phyloP scores from a whole-genome alignment of 2,329 filamentous ascomycete genomes.

The Fusarium pilosicola region DNA sequence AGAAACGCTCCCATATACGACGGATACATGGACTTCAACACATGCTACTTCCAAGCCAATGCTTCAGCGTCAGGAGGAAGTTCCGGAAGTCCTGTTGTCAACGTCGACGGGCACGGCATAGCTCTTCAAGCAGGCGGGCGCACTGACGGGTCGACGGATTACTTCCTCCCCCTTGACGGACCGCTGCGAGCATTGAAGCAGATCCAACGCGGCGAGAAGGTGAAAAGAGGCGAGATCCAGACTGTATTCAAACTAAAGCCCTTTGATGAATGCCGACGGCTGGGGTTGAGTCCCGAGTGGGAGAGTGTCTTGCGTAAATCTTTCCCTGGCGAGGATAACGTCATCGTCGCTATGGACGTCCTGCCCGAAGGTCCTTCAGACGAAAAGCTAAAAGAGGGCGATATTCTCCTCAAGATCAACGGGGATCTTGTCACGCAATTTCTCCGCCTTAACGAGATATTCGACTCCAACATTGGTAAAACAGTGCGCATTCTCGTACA shows the following conservation, averaged over 20 bases:
- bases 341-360: conserved; percentile 95
- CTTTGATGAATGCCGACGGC: conserved; percentile 92
- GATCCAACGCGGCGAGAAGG: conserved; percentile 78
- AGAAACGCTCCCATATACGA: conserved; percentile 98
- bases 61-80: conserved; percentile 95
- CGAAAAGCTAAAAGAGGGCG: conserved; percentile 82
- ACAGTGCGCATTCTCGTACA: conserved; percentile 83
- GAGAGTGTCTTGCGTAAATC: conserved; percentile 83
- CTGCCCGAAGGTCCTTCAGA: conserved; percentile 90
- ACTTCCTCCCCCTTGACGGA: conserved; percentile 92
- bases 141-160: conserved; percentile 95
- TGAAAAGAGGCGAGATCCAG: conserved; percentile 92
- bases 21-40: conserved; percentile 97
- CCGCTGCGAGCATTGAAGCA: conserved; percentile 87
- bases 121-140: conserved; percentile 88
- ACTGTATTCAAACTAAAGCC: conserved; percentile 97
- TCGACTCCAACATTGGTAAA: conserved; percentile 83
- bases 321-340: conserved; percentile 92
- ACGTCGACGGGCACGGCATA: conserved; percentile 87
- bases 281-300: conserved; percentile 85
- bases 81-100: conserved; percentile 96
- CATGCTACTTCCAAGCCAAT: conserved; percentile 96
- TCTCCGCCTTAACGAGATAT: conserved; percentile 85
- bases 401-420: conserved; percentile 95
- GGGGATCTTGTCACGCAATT: conserved; percentile 93